A percentile compares a stretch with the other conserved stretches of the same genome.
phyloP scores from a whole-genome alignment of 805 yeast species.

The Danielia oregonensis region DNA sequence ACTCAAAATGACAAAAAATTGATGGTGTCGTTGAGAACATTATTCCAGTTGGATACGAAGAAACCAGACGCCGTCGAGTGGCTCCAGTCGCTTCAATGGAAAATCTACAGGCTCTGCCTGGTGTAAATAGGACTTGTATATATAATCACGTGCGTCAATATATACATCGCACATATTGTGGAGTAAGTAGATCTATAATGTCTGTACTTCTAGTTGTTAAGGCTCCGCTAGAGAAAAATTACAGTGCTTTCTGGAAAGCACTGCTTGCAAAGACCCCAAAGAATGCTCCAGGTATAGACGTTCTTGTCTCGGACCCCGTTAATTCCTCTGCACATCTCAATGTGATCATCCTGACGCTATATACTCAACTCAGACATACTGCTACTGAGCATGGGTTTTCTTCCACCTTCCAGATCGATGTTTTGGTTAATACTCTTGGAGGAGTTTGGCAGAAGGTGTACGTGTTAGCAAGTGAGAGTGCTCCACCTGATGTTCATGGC shows the following conservation, averaged over 20 bases:
- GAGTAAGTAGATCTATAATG: too few species aligned
- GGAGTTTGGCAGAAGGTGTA: conserved; percentile 2
- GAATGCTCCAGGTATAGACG: conserved; percentile 14
- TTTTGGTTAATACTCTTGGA: conserved; percentile 22
- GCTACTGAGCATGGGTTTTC: conserved; percentile 18
- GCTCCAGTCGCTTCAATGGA: conserved; percentile 8
- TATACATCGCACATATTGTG: too few species aligned
- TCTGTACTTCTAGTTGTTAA: background rate
- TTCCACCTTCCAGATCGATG: conserved; percentile 26
- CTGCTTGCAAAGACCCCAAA: conserved; percentile 4
- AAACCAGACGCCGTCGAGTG: conserved; percentile 13
- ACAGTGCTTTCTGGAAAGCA: conserved; percentile 7
- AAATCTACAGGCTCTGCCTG: conserved; percentile 7
- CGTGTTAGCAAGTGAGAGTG: background rate
- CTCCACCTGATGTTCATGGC: background rate
- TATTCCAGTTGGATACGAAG: conserved; percentile 14
- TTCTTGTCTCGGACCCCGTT: conserved; percentile 22
- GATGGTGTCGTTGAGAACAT: conserved; percentile 15
- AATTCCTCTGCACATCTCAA: conserved; percentile 23
- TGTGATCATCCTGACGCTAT: conserved; percentile 24
- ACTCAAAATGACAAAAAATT: conserved; percentile 16
- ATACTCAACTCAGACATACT: conserved; percentile 22
- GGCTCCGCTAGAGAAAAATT: conserved; percentile 3
- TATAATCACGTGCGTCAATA: background rate
- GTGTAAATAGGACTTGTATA: background rate